phyloP scores from a whole-genome alignment of 2,329 filamentous ascomycete genomes.

The Paramyrothecium roridum region DNA sequence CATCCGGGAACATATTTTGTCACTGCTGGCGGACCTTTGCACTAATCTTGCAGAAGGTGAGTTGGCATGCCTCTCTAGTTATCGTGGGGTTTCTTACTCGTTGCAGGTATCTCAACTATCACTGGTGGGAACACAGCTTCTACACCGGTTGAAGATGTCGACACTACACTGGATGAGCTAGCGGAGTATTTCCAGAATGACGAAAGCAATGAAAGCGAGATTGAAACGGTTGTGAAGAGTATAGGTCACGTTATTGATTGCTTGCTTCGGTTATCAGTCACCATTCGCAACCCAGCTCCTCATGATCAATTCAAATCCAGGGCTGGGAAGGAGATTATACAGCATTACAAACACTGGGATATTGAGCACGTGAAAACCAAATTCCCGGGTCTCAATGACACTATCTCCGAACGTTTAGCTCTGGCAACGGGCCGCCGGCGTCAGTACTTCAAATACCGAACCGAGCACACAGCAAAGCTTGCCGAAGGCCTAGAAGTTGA shows the following conservation, averaged over 20 bases:
- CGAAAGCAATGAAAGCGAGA: background rate
- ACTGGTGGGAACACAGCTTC: background rate
- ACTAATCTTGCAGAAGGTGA: background rate
- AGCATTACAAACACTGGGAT: conserved; percentile 2
- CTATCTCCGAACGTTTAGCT: background rate
- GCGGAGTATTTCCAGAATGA: background rate
- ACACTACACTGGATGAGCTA: conserved; percentile 1
- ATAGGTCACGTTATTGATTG: conserved; percentile 2
- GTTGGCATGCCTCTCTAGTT: background rate
- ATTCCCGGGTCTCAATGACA: background rate
- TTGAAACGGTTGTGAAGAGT: background rate
- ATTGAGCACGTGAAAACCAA: background rate
- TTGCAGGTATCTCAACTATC: background rate
- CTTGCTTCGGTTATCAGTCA: conserved; percentile 5
- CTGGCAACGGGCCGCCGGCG: background rate
- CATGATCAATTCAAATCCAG: conserved; percentile 5
- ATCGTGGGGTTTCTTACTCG: background rate
- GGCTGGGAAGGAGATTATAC: background rate
- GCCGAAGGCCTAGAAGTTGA: conserved; percentile 1
- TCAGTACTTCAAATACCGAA: conserved; percentile 5
- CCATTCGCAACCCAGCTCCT: conserved; percentile 4
- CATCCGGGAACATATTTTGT: conserved; percentile 8
- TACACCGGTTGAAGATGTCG: background rate
- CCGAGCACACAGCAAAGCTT: conserved; percentile 1
- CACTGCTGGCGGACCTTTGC: conserved; percentile 1